Evolutionary conservation across 2,329 filamentous ascomycete genomes (phyloP).

Genomic region (Penicillium capsulatum): DNA sequence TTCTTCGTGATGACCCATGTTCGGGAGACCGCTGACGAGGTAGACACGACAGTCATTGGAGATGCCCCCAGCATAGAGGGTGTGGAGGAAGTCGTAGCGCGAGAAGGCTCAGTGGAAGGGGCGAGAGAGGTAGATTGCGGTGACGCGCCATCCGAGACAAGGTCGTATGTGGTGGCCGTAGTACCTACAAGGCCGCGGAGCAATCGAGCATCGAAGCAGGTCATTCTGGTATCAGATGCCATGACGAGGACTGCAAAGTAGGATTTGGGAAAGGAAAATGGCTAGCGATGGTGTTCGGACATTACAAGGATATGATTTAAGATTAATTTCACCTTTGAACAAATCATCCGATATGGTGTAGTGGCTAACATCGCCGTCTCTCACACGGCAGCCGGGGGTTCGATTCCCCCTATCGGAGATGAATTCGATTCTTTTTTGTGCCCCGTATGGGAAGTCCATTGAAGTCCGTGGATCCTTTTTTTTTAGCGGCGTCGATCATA

Average conservation of each 20-base stretch:
- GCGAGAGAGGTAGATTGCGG: slow-evolving; percentile 6
- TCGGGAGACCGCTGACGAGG: slow-evolving; percentile 1
- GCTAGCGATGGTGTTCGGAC: too few relatives aligned
- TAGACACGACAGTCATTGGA: slow-evolving; percentile 1
- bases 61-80: background rate
- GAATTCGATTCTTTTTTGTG: background rate
- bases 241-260: too few relatives aligned
- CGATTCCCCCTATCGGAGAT: slow-evolving; percentile 29
- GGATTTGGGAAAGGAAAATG: too few relatives aligned
- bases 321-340: too few relatives aligned
- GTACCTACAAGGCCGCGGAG: slow-evolving; percentile 15
- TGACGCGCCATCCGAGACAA: slow-evolving; percentile 5
- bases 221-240: slow-evolving; percentile 7
- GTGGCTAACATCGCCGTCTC: slow-evolving; percentile 30
- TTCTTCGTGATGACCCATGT: slow-evolving; percentile 12
- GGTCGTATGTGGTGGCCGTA: slow-evolving; percentile 11
- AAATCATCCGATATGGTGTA: slow-evolving; percentile 20
- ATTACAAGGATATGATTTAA: too few relatives aligned
- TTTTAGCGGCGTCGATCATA: too few relatives aligned
- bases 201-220: slow-evolving; percentile 10
- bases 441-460: too few relatives aligned
- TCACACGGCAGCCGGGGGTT: slow-evolving; percentile 30
- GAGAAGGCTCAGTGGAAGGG: background rate
- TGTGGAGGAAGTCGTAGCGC: slow-evolving; percentile 1
- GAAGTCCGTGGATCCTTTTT: too few relatives aligned